Evolutionary conservation across 148 eudicot species (phyloP), one percentile per base, ranked within the genome.

Genomic region (Suaeda aralocaspica): DNA sequence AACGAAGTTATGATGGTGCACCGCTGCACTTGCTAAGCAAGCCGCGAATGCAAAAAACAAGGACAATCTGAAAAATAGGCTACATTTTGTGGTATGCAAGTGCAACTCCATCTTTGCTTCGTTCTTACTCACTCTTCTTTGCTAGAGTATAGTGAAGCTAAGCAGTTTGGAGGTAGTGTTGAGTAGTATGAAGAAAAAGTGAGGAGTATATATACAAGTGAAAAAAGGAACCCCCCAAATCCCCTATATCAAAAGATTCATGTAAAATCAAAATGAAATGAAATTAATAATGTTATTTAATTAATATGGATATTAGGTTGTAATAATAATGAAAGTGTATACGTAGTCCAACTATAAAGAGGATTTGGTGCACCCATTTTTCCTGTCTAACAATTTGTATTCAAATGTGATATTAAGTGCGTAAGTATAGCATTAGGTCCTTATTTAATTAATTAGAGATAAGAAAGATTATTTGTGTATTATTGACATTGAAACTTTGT

Each of bases 291-390:
- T n/a, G n/a, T n/a, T n/a, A n/a, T n/a, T 36, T 36, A 36, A 36
- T 36, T 36, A 36, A 3, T 36, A 1, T 70, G 22, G 60, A 57
- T 56, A 77, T 84, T 81, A 84, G 84, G 73, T 80, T 69, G 70
- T 33, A 64, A 66, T 83, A 46, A 71, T 71, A 63, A n/a, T n/a
- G n/a, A n/a, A n/a, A n/a, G n/a, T n/a, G n/a, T n/a, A 22, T 25
- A 3, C 8, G 39, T 65, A 56, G 73, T 68, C 64, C 69, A 65
- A 75, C 76, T 33, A 53, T 45, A 69, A 59, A 61, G 76, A 77
- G 77, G 76, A 76, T 83, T 76, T 75, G 84, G 82, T 83, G 64
- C 76, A 84, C 82, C 89, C 79, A 85, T 83, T 77, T 22, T 62
- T 65, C 34, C 58, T 44, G 70, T 65, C 67, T 52, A 46, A 55